A percentile compares a stretch with the other conserved stretches of the same genome.
Conservation (phyloP, 257 asterid species). For the Ajuga chamaepitys region DNA sequence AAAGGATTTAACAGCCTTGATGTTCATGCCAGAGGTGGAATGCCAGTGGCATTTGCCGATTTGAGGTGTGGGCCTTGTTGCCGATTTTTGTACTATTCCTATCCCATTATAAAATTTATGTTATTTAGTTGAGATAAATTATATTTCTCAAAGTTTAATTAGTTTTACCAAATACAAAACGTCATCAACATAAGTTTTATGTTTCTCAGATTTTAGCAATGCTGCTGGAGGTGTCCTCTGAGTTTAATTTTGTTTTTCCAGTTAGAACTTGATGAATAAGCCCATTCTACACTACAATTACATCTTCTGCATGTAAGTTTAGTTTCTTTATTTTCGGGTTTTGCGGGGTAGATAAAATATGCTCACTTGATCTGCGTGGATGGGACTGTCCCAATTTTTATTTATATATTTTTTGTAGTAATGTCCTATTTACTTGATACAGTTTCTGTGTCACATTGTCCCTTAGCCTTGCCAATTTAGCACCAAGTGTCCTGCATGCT, state of each 20-base stretch:
- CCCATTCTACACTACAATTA: constrained; percentile 87
- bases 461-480: constrained; percentile 15
- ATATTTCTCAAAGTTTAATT: too few species aligned
- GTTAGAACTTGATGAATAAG: constrained; percentile 58
- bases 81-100: too few species aligned
- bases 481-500: constrained; percentile 66
- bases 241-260: neutral
- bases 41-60: constrained; percentile 99
- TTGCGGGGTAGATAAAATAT: neutral
- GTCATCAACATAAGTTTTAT: too few species aligned
- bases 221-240: neutral
- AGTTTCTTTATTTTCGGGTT: neutral
- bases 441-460: constrained; percentile 60
- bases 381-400: neutral
- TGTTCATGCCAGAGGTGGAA: constrained; percentile 90
- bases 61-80: constrained; percentile 75
- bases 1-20: constrained; percentile 78
- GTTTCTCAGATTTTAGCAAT: too few species aligned
- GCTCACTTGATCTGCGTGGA: neutral
- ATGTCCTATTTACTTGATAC: constrained; percentile 13
- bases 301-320: constrained; percentile 73
- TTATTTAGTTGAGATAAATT: too few species aligned
- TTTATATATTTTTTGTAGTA: too few species aligned
- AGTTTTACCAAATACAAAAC: too few species aligned
- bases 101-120: too few species aligned